These are phyloP conservation scores for Abrus pulchellus DNA, from an alignment of 306 rosid species.

Conservation along the genomic window DNA sequence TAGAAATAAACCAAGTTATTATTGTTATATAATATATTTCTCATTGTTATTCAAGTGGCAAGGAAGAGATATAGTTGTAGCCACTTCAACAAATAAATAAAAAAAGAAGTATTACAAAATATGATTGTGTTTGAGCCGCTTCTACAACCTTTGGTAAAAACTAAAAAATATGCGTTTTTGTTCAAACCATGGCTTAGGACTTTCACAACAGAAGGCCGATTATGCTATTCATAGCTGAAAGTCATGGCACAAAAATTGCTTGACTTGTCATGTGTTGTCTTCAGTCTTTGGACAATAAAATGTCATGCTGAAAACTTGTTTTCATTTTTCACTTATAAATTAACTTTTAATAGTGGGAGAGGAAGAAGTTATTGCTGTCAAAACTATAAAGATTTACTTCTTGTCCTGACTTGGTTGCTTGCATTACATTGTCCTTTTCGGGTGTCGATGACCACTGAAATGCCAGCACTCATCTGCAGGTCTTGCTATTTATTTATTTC, in stretches of 20 bases:
- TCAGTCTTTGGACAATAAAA: constrained; percentile 31
- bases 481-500: constrained; percentile 36
- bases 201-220: not conserved
- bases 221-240: constrained; percentile 10
- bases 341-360: not conserved
- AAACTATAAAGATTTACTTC: constrained; percentile 49
- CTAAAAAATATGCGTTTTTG: constrained; percentile 7
- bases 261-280: constrained; percentile 47
- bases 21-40: not conserved
- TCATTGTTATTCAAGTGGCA: constrained; percentile 9
- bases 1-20: not conserved
- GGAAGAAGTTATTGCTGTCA: constrained; percentile 43
- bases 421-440: constrained; percentile 52
- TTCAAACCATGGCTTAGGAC: not conserved
- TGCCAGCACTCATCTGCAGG: constrained; percentile 48
- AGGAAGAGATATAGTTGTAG: not conserved
- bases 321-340: not conserved
- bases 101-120: constrained; percentile 37
- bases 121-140: constrained; percentile 35
- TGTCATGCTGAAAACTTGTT: constrained; percentile 31
- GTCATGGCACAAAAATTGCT: constrained; percentile 39
- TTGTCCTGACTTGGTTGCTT: constrained; percentile 44
- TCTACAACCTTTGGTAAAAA: constrained; percentile 1
- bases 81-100: constrained; percentile 30
- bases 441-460: constrained; percentile 46